Percentiles rank a stretch among this genome's conserved stretches.
phyloP scores from a whole-genome alignment of 1,139 yeast species.

The Scheffersomyces segobiensis region DNA sequence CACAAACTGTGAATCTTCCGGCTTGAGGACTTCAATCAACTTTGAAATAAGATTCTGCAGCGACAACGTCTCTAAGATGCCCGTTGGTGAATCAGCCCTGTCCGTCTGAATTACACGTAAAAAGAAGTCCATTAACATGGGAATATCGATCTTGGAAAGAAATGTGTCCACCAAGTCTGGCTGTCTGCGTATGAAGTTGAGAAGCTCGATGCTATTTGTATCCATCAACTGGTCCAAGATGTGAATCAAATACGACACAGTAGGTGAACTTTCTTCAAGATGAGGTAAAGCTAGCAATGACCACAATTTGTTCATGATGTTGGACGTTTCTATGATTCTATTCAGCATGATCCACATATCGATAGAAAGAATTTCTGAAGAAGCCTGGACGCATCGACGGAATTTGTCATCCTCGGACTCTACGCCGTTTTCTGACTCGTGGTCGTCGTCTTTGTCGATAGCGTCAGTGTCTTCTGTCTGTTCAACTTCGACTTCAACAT shows the following conservation, averaged over 20 bases:
- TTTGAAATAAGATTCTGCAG: conserved; percentile 54
- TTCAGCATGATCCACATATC: conserved; percentile 49
- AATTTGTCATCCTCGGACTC: conserved; percentile 38
- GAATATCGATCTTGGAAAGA: conserved; percentile 55
- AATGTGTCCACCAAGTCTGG: conserved; percentile 54
- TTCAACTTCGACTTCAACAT: conserved; percentile 15
- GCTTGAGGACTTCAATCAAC: conserved; percentile 50
- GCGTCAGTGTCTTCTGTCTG: conserved; percentile 8
- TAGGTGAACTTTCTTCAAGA: conserved; percentile 40
- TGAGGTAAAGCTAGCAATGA: conserved; percentile 39
- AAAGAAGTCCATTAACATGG: conserved; percentile 57
- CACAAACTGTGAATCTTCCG: conserved; percentile 39
- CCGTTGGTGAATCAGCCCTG: conserved; percentile 64
- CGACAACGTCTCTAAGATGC: conserved; percentile 54
- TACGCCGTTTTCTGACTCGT: conserved; percentile 8
- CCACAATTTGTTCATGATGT: conserved; percentile 45
- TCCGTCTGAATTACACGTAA: conserved; percentile 64
- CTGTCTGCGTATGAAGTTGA: conserved; percentile 56
- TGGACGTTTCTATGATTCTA: conserved; percentile 46
- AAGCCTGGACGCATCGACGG: conserved; percentile 41
- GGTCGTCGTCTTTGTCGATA: conserved; percentile 5
- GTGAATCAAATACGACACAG: conserved; percentile 42
- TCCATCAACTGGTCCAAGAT: conserved; percentile 50
- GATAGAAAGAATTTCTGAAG: conserved; percentile 44
- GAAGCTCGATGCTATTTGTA: conserved; percentile 46